Evolutionary conservation across 345 rosid species (phyloP).

Genomic region (Balakata baccata): DNA sequence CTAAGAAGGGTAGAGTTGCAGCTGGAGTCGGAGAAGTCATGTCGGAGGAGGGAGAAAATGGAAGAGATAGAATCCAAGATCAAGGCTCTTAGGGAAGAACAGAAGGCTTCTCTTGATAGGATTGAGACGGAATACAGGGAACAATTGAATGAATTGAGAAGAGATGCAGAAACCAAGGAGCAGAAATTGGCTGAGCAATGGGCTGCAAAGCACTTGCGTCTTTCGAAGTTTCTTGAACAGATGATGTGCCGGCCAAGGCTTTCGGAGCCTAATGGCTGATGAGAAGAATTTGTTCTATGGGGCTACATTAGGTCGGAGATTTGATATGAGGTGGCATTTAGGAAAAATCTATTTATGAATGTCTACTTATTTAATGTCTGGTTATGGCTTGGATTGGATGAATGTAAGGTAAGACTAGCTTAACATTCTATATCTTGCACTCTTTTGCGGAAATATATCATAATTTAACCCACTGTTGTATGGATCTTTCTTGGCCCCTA

Average conservation of each 20-base stretch:
- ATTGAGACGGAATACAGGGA: slow-evolving; percentile 80
- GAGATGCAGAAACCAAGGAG: slow-evolving; percentile 86
- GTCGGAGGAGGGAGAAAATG: slow-evolving; percentile 73
- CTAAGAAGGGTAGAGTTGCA: slow-evolving; percentile 86
- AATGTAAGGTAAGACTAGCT: slow-evolving; percentile 17
- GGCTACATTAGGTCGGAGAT: not conserved
- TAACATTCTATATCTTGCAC: slow-evolving; percentile 17
- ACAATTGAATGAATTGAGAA: slow-evolving; percentile 59
- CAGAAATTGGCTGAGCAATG: slow-evolving; percentile 89
- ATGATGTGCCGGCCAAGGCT: slow-evolving; percentile 57
- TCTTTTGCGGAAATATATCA: slow-evolving; percentile 9
- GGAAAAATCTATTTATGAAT: slow-evolving; percentile 15
- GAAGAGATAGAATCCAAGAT: slow-evolving; percentile 84
- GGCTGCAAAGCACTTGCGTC: slow-evolving; percentile 64
- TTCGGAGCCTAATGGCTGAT: slow-evolving; percentile 38
- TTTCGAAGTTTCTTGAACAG: slow-evolving; percentile 78
- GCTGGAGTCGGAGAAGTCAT: slow-evolving; percentile 81
- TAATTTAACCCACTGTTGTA: not conserved
- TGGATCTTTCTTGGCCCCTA: not conserved
- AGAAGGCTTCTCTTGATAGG: slow-evolving; percentile 60
- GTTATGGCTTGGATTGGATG: slow-evolving; percentile 10
- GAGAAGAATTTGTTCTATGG: slow-evolving; percentile 13
- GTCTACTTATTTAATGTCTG: slow-evolving; percentile 23
- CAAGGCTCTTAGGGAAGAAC: slow-evolving; percentile 85
- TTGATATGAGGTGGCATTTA: not conserved